phyloP scores from a whole-genome alignment of 768 basidiomycete genomes.

The Pleurotus djamor region DNA sequence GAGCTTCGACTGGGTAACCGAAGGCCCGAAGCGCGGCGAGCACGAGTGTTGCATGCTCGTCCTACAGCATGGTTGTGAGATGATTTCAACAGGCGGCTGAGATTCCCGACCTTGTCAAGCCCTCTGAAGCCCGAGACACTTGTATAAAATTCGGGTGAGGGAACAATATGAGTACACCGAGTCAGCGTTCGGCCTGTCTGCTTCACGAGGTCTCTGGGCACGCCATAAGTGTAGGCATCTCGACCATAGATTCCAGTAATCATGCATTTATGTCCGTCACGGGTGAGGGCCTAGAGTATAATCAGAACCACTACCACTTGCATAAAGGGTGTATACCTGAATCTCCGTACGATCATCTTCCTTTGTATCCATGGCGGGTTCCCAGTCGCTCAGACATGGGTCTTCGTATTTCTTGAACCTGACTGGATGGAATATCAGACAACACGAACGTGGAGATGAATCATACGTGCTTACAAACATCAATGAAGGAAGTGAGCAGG shows the following conservation, averaged over 20 bases:
- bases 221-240: background rate
- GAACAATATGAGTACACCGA: background rate
- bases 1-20: background rate
- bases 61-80: background rate
- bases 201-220: background rate
- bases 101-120: background rate
- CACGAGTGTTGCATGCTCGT: conserved; percentile 1
- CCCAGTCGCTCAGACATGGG: background rate
- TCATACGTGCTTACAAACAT: background rate
- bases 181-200: background rate
- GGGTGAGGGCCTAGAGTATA: conserved; percentile 2
- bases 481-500: background rate
- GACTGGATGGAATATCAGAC: background rate
- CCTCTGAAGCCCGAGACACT: background rate
- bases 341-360: background rate
- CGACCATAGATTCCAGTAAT: background rate
- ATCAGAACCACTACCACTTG: background rate
- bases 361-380: background rate
- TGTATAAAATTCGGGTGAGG: background rate
- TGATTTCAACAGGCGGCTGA: background rate
- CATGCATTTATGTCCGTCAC: conserved; percentile 4
- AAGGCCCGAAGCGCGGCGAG: background rate
- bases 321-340: background rate
- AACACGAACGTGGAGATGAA: background rate
- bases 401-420: background rate